Base-by-base conservation (phyloP, 2,329 filamentous ascomycete species). In the Aspergillus vadensis region DNA sequence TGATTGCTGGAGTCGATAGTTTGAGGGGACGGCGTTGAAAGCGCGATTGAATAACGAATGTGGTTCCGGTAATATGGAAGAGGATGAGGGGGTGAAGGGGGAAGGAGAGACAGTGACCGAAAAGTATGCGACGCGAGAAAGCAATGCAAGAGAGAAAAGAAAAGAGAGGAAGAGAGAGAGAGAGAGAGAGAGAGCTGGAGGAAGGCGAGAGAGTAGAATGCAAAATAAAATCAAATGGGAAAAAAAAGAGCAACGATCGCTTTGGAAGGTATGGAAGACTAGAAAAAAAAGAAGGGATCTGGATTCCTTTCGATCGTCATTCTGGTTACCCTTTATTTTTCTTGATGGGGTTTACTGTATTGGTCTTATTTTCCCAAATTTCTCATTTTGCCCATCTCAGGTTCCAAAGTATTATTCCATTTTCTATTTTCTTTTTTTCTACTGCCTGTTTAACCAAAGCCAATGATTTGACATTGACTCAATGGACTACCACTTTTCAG, bases 261-360 rank as follows among this genome's bases (percentile, higher is more conserved):
- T 39, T 38, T 25, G 43, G 41, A 62, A 57, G 43, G 39, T 57
- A 38, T 52, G 52, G 54, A 56, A 55, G 41, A 43, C 21, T 55
- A 32, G 38, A 51, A 57, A 57, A 59, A 58, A 59, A 58, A 39
- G 57, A 63, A 62, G 50, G 60, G 59, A 63, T 64, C 63, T 65
- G 63, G 61, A 62, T 63, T 50, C 55, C 52, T 63, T 64, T 62
- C 55, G 59, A 64, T 62, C 63, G 55, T 58, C 57, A 53, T 39
- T 58, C 23, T 38, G 23, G 27, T 32, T 30, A 32, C 32, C 27
- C 27, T 59, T 57, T 49, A 52, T 57, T 59, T 63, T 57, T 52
- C 7, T 30, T 30, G 21, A 43, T 54, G 23, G 32, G 15, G 27
- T 48, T 48, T 23, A 36, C 14, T 53, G 32, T 27, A 10, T 48